A percentile compares a stretch with the other conserved stretches of the same genome.
These are phyloP conservation scores for Didymella glomerata DNA, from an alignment of 2,329 filamentous ascomycete species.

Conservation along the genomic window DNA sequence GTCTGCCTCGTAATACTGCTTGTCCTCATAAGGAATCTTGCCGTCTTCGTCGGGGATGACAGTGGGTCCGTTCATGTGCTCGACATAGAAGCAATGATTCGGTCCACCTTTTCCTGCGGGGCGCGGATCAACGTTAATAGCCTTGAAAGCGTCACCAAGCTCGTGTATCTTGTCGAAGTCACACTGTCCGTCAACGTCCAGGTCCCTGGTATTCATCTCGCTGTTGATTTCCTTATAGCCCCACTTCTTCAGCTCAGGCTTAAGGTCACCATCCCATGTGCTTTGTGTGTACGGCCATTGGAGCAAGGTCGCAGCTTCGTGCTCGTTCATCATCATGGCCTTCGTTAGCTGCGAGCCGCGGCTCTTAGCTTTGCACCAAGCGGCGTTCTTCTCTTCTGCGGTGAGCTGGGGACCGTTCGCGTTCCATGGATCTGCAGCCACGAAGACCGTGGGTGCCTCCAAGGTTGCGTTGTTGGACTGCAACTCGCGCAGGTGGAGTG, in stretches of 20 bases:
- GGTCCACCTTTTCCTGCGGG: constrained; percentile 10
- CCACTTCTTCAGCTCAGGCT: constrained; percentile 21
- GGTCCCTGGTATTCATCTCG: not conserved
- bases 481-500: not conserved
- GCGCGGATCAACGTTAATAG: constrained; percentile 14
- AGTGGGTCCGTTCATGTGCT: constrained; percentile 16
- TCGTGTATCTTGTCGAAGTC: constrained; percentile 17
- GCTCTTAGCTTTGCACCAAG: constrained; percentile 45
- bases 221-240: constrained; percentile 19
- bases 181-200: constrained; percentile 10
- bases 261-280: constrained; percentile 23
- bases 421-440: not conserved
- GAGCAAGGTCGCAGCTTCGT: constrained; percentile 17
- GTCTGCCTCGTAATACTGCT: constrained; percentile 20
- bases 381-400: constrained; percentile 18
- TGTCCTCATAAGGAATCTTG: constrained; percentile 1
- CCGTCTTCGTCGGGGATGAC: constrained; percentile 11
- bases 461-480: not conserved
- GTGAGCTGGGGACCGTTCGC: not conserved
- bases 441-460: not conserved
- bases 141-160: constrained; percentile 15
- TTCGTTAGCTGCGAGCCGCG: constrained; percentile 18
- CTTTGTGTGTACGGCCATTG: constrained; percentile 13
- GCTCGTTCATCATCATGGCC: constrained; percentile 24
- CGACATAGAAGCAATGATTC: constrained; percentile 22